Base-by-base conservation (phyloP, 108 stramenopile species). In the Nitzschia sp. region DNA sequence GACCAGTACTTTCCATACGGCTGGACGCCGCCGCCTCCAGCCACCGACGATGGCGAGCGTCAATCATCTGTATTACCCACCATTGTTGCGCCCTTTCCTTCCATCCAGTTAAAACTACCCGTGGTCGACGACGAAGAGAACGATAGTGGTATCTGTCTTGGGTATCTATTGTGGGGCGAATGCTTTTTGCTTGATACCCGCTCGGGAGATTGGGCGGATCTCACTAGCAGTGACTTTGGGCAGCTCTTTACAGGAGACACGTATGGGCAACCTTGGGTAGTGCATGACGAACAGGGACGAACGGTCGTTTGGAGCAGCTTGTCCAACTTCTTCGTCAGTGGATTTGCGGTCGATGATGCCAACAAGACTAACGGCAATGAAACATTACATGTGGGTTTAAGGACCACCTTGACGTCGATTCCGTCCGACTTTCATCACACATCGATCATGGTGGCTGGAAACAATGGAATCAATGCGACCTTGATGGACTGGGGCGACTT, bases 401-500 rank as follows among this genome's bases (percentile, higher is more conserved):
- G 65, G 22, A 53, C 65, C 9, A 25, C 65, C 11, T 25, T 66
- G 22, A 53, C 8, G 3, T 11, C 48, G 3, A 53, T 66, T 55
- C 65, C 65, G 3, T 17, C 3, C 9, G 25, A 36, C 28, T 32
- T 31, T 41, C 16, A 31, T 17, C 48, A 66, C 27, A 36, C 65
- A 13, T 55, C 65, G 11, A 23, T 66, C 32, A 26, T 66, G 46
- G 65, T 66, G 6, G 32, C 32, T 4, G 65, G 65, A 9, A 23
- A 6, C 9, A 9, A 6, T 6, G 65, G 65, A 17, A 66, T 66
- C n/a, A 66, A 66, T 36, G 32, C 46, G 35, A 66, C 65, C 9
- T 17, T 66, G 50, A 55, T 66, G 53, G 48, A 66, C 5, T 66
- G 65, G 65, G 65, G 65, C 13, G 65, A 66, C 25, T 13, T 38